phyloP scores from a whole-genome alignment of 805 yeast species.

The Candida piceae region DNA sequence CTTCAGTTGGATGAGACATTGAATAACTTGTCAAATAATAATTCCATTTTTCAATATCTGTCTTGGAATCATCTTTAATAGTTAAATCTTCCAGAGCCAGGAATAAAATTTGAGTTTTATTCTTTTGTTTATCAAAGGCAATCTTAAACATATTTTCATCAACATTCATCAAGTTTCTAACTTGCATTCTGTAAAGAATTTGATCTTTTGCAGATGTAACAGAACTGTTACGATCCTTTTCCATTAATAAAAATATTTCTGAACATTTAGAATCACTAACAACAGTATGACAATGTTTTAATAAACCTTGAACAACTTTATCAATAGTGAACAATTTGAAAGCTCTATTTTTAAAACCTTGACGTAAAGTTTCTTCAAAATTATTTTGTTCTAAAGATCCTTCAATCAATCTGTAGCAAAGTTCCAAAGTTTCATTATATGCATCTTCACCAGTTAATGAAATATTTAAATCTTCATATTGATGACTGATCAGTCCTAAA shows the following conservation, averaged over 20 bases:
- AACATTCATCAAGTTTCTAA: conserved; percentile 66
- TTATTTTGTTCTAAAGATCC: conserved; percentile 90
- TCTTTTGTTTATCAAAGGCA: conserved; percentile 51
- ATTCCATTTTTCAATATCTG: conserved; percentile 81
- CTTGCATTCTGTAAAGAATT: conserved; percentile 84
- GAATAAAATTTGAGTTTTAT: conserved; percentile 66
- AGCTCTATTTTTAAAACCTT: conserved; percentile 90
- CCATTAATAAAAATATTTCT: conserved; percentile 77
- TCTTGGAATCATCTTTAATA: conserved; percentile 54
- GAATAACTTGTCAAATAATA: conserved; percentile 90
- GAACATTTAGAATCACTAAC: conserved; percentile 75
- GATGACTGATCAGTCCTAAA: conserved; percentile 73
- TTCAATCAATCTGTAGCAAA: conserved; percentile 74
- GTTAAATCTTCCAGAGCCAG: conserved; percentile 88
- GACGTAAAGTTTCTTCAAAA: conserved; percentile 94
- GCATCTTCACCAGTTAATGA: conserved; percentile 64
- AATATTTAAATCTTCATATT: conserved; percentile 75
- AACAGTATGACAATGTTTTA: conserved; percentile 83
- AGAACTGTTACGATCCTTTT: conserved; percentile 62
- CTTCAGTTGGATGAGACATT: conserved; percentile 97
- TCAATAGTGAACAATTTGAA: conserved; percentile 90
- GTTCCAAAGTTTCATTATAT: conserved; percentile 69
- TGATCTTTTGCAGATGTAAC: conserved; percentile 79
- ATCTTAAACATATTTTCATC: conserved; percentile 94
- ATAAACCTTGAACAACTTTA: conserved; percentile 77